These are phyloP conservation scores for Talaromyces sp. DNA, from an alignment of 2,329 filamentous ascomycete genomes.

Conservation along the genomic window DNA sequence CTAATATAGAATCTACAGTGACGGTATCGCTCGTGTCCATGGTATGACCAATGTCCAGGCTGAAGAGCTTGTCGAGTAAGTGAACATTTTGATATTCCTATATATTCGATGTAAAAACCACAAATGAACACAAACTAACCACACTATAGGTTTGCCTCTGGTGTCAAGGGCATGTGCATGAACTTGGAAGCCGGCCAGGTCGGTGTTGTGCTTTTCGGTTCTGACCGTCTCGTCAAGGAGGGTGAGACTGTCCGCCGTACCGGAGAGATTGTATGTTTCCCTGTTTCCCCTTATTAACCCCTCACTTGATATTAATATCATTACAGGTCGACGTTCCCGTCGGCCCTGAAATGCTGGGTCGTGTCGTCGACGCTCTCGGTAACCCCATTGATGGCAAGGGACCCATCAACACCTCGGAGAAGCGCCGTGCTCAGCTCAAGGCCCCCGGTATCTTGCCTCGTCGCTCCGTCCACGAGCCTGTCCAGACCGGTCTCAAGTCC, in stretches of 20 bases:
- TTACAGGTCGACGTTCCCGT: conserved; percentile 89
- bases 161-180: conserved; percentile 99
- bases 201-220: conserved; percentile 99
- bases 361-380: conserved; percentile 96
- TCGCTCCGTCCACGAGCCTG: conserved; percentile 94
- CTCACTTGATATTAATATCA: not conserved
- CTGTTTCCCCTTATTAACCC: not conserved
- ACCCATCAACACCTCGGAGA: conserved; percentile 85
- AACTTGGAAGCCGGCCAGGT: conserved; percentile 99
- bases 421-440: conserved; percentile 96
- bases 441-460: conserved; percentile 97
- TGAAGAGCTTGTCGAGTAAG: conserved; percentile 99
- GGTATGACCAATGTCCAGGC: conserved; percentile 99
- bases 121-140: conserved; percentile 11
- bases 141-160: conserved; percentile 79
- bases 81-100: conserved; percentile 26
- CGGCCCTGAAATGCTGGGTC: conserved; percentile 85
- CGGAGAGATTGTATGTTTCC: conserved; percentile 82
- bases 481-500: conserved; percentile 99
- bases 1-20: conserved; percentile 53
- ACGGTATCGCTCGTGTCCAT: conserved; percentile 99
- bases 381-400: conserved; percentile 99
- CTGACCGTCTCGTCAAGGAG: conserved; percentile 99
- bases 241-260: conserved; percentile 99
- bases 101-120: conserved; percentile 10